Percentiles rank a stretch among this genome's conserved stretches.
phyloP scores from a whole-genome alignment of 2,329 filamentous ascomycete species.

The Scedosporium dehoogii region DNA sequence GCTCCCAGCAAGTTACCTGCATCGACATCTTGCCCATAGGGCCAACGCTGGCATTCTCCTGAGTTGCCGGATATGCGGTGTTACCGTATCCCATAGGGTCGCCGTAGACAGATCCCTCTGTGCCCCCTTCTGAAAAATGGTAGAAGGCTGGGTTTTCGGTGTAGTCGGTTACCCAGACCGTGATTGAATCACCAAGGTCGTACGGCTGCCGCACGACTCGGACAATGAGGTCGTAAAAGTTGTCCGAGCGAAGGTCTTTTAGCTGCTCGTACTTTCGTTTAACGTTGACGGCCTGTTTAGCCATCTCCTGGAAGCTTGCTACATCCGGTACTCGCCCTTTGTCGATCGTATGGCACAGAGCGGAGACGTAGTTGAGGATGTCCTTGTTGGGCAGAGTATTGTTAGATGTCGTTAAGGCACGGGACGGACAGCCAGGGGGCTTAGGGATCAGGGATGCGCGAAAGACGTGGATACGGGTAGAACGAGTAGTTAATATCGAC shows the following conservation, averaged over 20 bases:
- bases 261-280: conserved; percentile 55
- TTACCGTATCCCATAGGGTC: conserved; percentile 41
- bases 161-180: conserved; percentile 75
- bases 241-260: conserved; percentile 44
- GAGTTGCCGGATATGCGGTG: conserved; percentile 10
- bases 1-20: conserved; percentile 60
- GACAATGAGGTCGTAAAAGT: conserved; percentile 60
- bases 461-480: conserved; percentile 37
- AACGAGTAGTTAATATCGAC: conserved; percentile 33
- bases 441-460: conserved; percentile 24
- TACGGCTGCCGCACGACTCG: conserved; percentile 52
- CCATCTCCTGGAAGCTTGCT: conserved; percentile 31
- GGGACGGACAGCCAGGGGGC: conserved; percentile 25
- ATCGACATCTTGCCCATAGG: conserved; percentile 65
- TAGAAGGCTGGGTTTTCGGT: conserved; percentile 60
- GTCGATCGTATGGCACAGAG: conserved; percentile 33
- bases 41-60: conserved; percentile 48
- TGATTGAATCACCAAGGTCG: conserved; percentile 33
- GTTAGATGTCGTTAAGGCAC: conserved; percentile 17
- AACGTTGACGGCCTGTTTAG: conserved; percentile 28
- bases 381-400: conserved; percentile 11
- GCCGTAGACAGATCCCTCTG: conserved; percentile 30
- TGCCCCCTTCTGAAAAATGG: conserved; percentile 25
- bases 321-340: conserved; percentile 27
- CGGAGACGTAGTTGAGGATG: conserved; percentile 35